Percentiles rank a stretch among this genome's conserved stretches.
Evolutionary conservation across 371 early-diverging fungal species (phyloP).

Genomic region (Mucor saturninus): DNA sequence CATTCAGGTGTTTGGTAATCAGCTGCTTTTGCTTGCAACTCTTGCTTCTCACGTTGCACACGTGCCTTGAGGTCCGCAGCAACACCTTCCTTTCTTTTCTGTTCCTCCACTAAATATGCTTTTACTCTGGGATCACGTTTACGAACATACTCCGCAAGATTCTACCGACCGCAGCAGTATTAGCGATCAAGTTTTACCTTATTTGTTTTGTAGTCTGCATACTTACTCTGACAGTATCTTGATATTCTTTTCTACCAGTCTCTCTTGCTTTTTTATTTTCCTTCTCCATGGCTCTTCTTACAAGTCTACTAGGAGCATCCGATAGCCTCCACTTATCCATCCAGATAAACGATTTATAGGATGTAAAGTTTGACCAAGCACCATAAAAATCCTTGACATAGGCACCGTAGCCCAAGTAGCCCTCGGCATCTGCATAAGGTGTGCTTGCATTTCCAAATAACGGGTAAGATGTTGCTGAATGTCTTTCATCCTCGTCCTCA

Average conservation of each 20-base stretch:
- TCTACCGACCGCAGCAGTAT: conserved; percentile 25
- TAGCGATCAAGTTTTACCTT: neutral
- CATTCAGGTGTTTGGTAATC: conserved; percentile 68
- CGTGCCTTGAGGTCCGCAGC: conserved; percentile 60
- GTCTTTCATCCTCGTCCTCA: conserved; percentile 37
- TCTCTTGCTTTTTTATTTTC: conserved; percentile 90
- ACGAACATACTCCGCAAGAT: conserved; percentile 59
- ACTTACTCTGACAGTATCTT: conserved; percentile 78
- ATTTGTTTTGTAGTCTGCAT: neutral
- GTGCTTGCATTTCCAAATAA: conserved; percentile 67
- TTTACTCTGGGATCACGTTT: conserved; percentile 84
- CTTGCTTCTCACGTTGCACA: conserved; percentile 56
- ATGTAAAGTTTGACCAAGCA: conserved; percentile 77
- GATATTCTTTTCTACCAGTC: conserved; percentile 82
- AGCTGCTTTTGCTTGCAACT: conserved; percentile 53
- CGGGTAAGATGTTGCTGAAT: conserved; percentile 44
- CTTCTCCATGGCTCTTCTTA: conserved; percentile 88
- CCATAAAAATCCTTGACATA: conserved; percentile 74
- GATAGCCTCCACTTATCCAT: conserved; percentile 84
- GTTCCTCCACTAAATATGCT: conserved; percentile 54
- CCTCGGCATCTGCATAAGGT: conserved; percentile 51
- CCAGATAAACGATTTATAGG: conserved; percentile 88
- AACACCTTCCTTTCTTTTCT: conserved; percentile 55
- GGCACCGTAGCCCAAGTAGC: conserved; percentile 36
- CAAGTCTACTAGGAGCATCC: conserved; percentile 82